Base-by-base conservation (phyloP, 2,329 filamentous ascomycete species). In the Fusarium dimerum region DNA sequence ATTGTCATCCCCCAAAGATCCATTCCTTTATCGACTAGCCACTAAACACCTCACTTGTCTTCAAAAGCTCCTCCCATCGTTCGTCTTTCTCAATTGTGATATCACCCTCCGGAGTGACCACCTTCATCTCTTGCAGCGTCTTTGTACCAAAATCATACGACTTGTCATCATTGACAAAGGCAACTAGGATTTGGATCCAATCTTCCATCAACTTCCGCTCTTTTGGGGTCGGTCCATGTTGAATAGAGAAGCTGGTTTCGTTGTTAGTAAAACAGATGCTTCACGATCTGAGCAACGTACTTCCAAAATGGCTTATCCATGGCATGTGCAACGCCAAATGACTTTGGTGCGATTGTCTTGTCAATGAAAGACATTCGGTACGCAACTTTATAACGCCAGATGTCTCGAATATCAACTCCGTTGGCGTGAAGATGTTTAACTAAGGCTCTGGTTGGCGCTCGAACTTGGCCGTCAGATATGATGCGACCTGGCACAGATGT, bases 221-320 rank as follows among this genome's bases (percentile, higher is more conserved):
- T 11, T 62, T 50, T 0, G 52, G 30, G 0, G 66, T 75, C 5
- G 73, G 73, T 0, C 72, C 69, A 52, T 75, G 70, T 41, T 67
- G 64, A 12, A 76, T 70, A 0, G 71, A 68, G 52, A 72, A 77
- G 47, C 74, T 62, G 9, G 9, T 4, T 16, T 6, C 8, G 15
- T 5, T 17, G 6, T 6, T 12, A 2, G 15, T 62, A 47, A 43
- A 36, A 8, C n/a, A 11, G 1, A n/a, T 5, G 36, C n/a, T n/a
- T 26, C 15, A 38, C 8, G 17, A 18, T 26, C 20, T 5, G 20
- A 4, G 2, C 18, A 2, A 64, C 70, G 64, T 49, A 76, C 72
- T 75, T 76, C 73, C 73, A 76, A 29, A 76, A 67, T 0, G 73
- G 71, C 43, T 68, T 70, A 38, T 76, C 73, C 73, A 74, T 76